A percentile compares a stretch with the other conserved stretches of the same genome.
Conservation (phyloP, 2,329 filamentous ascomycete genomes). For the Ambrosiella xylebori region DNA sequence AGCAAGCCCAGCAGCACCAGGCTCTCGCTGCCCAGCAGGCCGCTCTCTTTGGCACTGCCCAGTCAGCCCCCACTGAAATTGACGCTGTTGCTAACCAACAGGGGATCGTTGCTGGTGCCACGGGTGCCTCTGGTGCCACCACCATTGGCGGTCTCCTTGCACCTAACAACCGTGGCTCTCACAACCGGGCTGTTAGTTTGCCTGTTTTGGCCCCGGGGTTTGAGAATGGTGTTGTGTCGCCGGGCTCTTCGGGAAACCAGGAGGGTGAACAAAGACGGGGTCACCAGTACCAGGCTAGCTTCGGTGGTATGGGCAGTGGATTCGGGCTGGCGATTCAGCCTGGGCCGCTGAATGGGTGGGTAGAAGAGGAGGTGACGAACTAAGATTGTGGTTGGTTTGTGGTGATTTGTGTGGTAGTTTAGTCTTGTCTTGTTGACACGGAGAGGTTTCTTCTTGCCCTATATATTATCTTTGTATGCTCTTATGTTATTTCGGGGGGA, state of each 20-base stretch:
- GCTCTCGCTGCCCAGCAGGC: slow-evolving; percentile 60
- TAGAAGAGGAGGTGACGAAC: slow-evolving; percentile 48
- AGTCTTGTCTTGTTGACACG: slow-evolving; percentile 15
- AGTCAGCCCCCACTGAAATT: slow-evolving; percentile 39
- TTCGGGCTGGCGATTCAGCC: slow-evolving; percentile 47
- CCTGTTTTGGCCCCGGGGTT: slow-evolving; percentile 52
- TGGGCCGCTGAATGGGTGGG: slow-evolving; percentile 45
- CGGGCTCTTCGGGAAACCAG: slow-evolving; percentile 20
- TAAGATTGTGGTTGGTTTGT: slow-evolving; percentile 19
- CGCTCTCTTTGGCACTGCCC: slow-evolving; percentile 60
- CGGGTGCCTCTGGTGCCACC: slow-evolving; percentile 47
- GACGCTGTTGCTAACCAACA: slow-evolving; percentile 39
- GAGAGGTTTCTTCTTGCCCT: slow-evolving; percentile 14
- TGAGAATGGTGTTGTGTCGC: slow-evolving; percentile 38
- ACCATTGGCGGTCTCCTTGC: slow-evolving; percentile 64
- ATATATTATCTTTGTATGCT: slow-evolving; percentile 12
- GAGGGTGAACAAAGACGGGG: slow-evolving; percentile 40
- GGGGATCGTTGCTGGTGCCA: slow-evolving; percentile 49
- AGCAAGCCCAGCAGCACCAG: slow-evolving; percentile 59
- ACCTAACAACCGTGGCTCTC: slow-evolving; percentile 43
- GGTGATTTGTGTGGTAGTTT: neutral
- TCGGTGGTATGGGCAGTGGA: slow-evolving; percentile 37
- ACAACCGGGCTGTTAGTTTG: slow-evolving; percentile 75
- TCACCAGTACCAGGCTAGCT: slow-evolving; percentile 50
- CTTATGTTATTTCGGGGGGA: neutral